These are phyloP conservation scores for Tephrocybe rancida DNA, from an alignment of 768 basidiomycete genomes.

Conservation along the genomic window DNA sequence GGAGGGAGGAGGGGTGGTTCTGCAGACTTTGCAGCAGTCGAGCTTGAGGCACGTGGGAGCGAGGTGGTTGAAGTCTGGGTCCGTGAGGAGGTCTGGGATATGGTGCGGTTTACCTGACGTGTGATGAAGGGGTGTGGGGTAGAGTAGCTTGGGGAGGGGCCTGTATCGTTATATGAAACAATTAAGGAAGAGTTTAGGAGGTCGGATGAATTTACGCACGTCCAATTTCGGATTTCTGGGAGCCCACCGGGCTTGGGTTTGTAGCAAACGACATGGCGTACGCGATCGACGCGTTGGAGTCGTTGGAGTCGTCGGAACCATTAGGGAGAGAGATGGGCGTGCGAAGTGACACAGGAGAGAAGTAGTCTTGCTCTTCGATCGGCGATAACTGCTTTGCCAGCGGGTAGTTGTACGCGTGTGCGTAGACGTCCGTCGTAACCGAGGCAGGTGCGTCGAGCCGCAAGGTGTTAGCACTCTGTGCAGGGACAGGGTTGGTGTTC, in stretches of 20 bases:
- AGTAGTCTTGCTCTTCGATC: slow-evolving; percentile 66
- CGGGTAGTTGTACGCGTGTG: slow-evolving; percentile 38
- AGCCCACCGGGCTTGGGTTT: slow-evolving; percentile 36
- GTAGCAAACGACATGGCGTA: slow-evolving; percentile 17
- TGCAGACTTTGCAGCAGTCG: slow-evolving; percentile 9
- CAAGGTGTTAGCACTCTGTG: slow-evolving; percentile 44
- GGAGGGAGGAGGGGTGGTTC: slow-evolving; percentile 55
- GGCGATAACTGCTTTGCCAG: slow-evolving; percentile 60
- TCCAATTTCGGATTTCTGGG: slow-evolving; percentile 39
- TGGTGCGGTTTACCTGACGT: slow-evolving; percentile 66
- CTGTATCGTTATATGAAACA: slow-evolving; percentile 25
- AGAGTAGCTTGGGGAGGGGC: slow-evolving; percentile 51
- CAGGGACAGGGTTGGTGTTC: slow-evolving; percentile 25
- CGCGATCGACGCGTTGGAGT: slow-evolving; percentile 13
- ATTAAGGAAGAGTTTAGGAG: slow-evolving; percentile 7
- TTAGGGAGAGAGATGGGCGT: slow-evolving; percentile 35
- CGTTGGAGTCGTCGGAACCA: slow-evolving; percentile 18
- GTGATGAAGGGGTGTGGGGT: slow-evolving; percentile 55
- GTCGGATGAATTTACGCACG: slow-evolving; percentile 35
- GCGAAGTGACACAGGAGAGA: slow-evolving; percentile 47
- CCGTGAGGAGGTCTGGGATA: slow-evolving; percentile 64
- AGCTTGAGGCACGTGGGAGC: slow-evolving; percentile 11
- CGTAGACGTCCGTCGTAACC: slow-evolving; percentile 34
- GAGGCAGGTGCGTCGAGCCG: slow-evolving; percentile 35
- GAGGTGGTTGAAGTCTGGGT: slow-evolving; percentile 51